Base-by-base conservation (phyloP, 2,329 filamentous ascomycete genomes). In the Alternaria sp. region DNA sequence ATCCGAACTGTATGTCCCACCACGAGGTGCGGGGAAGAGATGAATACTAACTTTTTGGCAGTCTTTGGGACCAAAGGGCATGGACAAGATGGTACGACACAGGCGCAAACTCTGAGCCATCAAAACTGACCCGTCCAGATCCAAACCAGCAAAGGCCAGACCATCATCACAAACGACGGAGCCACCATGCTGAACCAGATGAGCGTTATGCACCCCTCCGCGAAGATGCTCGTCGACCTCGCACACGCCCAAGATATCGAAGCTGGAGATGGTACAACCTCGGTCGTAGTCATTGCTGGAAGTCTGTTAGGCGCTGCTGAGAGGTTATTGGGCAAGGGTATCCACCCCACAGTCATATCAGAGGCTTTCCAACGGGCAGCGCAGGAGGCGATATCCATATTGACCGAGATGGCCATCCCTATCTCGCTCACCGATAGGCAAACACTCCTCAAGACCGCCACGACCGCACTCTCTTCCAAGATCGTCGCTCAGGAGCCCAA, bases 131-230 rank as follows among this genome's bases (percentile, higher is more conserved):
- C 23, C 9, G 13, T 12, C 19, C 69, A 87, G 86, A 98, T 99
- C 76, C 92, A 96, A 86, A 96, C 91, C 64, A 92, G 93, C 80
- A 97, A 93, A 84, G 96, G 95, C 83, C 93, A 97, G 82, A 97
- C 94, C 62, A 96, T 98, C 81, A 99, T 99, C 84, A 99, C 96
- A 78, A 99, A 99, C 86, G 96, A 99, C 83, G 96, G 96, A 81
- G 97, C 96, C 85, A 99, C 96, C 61, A 99, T 99, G 95, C 85
- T 99, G 78, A 97, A 92, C 85, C 95, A 95, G 86, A 98, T 99
- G 96, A 92, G 93, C 70, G 96, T 99, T 71, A 93, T 99, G 91
- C 96, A 99, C 80, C 96, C 96, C n/a, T 97, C 96, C 52, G 96
- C 96, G 55, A 97, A 97, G 85, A 99, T 99, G 96, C 87, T 99